Evolutionary conservation across 371 early-diverging fungal species (phyloP).

Genomic region (Rhizopus stolonifer): DNA sequence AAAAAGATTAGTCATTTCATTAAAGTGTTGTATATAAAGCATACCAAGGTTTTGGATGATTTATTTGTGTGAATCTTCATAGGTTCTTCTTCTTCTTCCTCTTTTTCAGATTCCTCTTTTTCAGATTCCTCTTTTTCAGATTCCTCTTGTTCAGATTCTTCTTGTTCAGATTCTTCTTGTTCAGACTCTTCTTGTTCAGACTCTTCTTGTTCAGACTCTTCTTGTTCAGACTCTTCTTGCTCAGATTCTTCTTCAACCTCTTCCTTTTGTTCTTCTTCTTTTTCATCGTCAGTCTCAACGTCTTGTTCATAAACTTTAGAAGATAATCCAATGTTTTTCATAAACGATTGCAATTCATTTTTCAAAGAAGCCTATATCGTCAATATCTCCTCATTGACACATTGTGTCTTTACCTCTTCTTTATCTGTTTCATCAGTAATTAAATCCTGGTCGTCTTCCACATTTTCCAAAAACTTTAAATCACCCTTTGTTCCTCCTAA

Average conservation of each 20-base stretch:
- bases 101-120: slow-evolving; percentile 17
- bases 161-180: slow-evolving; percentile 13
- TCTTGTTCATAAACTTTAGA: slow-evolving; percentile 27
- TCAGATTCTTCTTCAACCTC: slow-evolving; percentile 6
- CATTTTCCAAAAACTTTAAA: slow-evolving; percentile 31
- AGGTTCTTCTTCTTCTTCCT: slow-evolving; percentile 12
- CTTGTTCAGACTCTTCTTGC: slow-evolving; percentile 15
- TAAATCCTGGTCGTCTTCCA: slow-evolving; percentile 33
- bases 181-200: slow-evolving; percentile 4
- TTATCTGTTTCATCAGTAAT: slow-evolving; percentile 12
- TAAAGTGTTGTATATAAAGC: too few relatives aligned
- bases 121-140: slow-evolving; percentile 1
- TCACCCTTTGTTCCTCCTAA: slow-evolving; percentile 47
- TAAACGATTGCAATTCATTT: slow-evolving; percentile 35
- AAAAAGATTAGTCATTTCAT: too few relatives aligned
- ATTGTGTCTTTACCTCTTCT: slow-evolving; percentile 14
- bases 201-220: slow-evolving; percentile 17
- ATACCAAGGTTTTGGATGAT: slow-evolving; percentile 16
- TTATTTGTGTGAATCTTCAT: slow-evolving; percentile 21
- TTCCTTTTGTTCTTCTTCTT: slow-evolving; percentile 18
- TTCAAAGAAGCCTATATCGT: slow-evolving; percentile 23
- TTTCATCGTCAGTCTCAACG: slow-evolving; percentile 29
- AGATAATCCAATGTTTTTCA: slow-evolving; percentile 34
- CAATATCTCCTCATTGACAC: not conserved
- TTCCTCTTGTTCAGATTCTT: slow-evolving; percentile 4